A percentile compares a stretch with the other conserved stretches of the same genome.
These are phyloP conservation scores for Arxiozyma telluris DNA, from an alignment of 1,139 yeast genomes.

Conservation along the genomic window DNA sequence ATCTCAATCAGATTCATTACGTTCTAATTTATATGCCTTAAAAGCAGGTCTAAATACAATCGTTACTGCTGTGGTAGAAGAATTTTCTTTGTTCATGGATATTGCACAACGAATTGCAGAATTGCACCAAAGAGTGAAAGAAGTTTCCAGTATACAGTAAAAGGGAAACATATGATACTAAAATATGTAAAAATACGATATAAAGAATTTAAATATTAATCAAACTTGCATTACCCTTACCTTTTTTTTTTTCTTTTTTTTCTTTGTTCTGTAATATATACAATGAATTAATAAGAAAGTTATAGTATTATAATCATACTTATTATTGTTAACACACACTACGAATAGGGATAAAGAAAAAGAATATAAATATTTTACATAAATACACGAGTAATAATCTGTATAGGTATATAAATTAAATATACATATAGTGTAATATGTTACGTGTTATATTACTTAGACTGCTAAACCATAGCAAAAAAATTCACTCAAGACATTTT, in stretches of 20 bases:
- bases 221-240: neutral
- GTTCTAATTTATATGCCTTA: slow-evolving; percentile 12
- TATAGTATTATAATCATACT: neutral
- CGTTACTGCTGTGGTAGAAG: slow-evolving; percentile 57
- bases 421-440: neutral
- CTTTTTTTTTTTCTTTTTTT: neutral
- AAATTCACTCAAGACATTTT: neutral
- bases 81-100: slow-evolving; percentile 81
- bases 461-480: neutral
- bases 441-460: neutral
- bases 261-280: too few species aligned
- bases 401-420: neutral
- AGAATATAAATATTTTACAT: neutral
- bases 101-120: slow-evolving; percentile 85
- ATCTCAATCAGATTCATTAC: slow-evolving; percentile 3
- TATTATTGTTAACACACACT: neutral
- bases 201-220: too few species aligned
- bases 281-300: too few species aligned
- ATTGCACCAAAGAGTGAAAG: slow-evolving; percentile 64
- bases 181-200: neutral
- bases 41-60: slow-evolving; percentile 26
- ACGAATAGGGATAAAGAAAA: neutral
- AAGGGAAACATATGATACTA: neutral
- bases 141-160: slow-evolving; percentile 14
- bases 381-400: neutral